Percentiles rank a stretch among this genome's conserved stretches.
Conservation (phyloP, 306 rosid species). For the Lathyrus aphaca region DNA sequence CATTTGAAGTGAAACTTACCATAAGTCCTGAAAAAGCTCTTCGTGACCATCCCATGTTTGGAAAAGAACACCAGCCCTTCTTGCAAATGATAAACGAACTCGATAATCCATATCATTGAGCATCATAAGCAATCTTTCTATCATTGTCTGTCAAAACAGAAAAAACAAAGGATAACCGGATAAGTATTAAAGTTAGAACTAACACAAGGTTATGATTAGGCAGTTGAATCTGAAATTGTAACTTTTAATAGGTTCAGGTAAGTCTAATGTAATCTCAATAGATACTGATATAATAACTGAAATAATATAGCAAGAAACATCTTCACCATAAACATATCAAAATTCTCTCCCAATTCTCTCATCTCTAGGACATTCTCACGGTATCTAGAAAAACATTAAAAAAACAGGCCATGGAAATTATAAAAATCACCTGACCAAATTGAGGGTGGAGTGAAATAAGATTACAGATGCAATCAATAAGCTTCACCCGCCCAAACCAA, state of each 20-base stretch:
- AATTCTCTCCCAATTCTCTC: background rate
- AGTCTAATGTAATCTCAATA: background rate
- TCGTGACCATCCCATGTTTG: constrained; percentile 95
- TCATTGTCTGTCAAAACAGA: constrained; percentile 60
- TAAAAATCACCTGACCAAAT: constrained; percentile 78
- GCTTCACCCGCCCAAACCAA: constrained; percentile 85
- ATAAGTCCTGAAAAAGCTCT: constrained; percentile 86
- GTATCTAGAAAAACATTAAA: background rate
- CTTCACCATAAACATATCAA: background rate
- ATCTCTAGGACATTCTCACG: background rate
- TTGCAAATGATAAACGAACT: constrained; percentile 76
- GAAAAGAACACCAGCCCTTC: constrained; percentile 80
- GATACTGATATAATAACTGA: background rate
- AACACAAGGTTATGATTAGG: constrained; percentile 3
- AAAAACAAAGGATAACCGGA: constrained; percentile 23
- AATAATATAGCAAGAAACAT: background rate
- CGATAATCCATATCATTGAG: constrained; percentile 84
- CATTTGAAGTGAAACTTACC: constrained; percentile 55
- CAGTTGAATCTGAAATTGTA: constrained; percentile 1
- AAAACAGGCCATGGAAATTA: background rate
- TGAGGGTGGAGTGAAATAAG: constrained; percentile 74
- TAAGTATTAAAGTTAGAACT: constrained; percentile 13
- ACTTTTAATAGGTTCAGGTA: background rate
- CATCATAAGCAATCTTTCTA: constrained; percentile 69
- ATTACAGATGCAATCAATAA: constrained; percentile 77